Conservation (phyloP, 768 basidiomycete genomes). For the Mycena rosella region DNA sequence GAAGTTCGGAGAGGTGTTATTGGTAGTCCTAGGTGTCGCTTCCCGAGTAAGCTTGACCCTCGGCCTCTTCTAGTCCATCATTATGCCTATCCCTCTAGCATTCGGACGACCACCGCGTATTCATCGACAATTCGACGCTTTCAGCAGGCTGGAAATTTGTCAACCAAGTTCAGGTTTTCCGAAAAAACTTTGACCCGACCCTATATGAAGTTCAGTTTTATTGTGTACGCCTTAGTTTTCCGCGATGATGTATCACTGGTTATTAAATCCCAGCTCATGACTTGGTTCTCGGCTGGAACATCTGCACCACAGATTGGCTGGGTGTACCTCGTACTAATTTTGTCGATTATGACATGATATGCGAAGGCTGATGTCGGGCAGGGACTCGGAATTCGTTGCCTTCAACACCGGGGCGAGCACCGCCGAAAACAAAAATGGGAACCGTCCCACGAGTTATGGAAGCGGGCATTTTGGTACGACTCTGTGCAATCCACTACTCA, state of each 20-base stretch:
- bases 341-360: no score
- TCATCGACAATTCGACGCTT: conserved; percentile 42
- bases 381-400: conserved; percentile 61
- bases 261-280: conserved; percentile 45
- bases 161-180: conserved; percentile 58
- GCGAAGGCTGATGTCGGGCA: neutral
- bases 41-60: conserved; percentile 54
- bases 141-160: conserved; percentile 66
- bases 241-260: no score
- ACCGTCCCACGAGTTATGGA: conserved; percentile 65
- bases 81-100: conserved; percentile 45
- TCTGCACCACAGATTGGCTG: conserved; percentile 58
- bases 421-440: conserved; percentile 45
- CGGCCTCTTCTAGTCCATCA: neutral
- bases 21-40: conserved; percentile 66
- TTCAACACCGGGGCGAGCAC: conserved; percentile 68
- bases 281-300: conserved; percentile 52
- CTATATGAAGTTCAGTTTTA: conserved; percentile 60
- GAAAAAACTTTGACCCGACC: conserved; percentile 56
- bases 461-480: conserved; percentile 55
- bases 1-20: conserved; percentile 56
- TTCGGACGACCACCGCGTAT: conserved; percentile 60
- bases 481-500: neutral
- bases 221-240: conserved; percentile 45
- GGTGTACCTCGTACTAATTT: conserved; percentile 39